Base-by-base conservation (phyloP, 331 rosid species). In the Ulmus americana region DNA sequence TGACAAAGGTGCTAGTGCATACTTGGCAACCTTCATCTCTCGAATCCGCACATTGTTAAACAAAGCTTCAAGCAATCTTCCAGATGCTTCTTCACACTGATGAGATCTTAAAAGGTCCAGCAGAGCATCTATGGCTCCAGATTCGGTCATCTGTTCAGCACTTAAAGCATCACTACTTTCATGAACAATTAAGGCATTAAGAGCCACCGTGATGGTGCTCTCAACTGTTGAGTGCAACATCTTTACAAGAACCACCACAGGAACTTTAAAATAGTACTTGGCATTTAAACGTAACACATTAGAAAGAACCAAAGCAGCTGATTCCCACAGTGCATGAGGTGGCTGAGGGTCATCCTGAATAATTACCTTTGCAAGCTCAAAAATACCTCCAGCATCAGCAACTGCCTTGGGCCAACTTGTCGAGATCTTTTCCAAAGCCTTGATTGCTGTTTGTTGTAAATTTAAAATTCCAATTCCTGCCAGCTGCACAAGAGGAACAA, bases 311-410 rank as follows among this genome's bases (percentile, higher is more conserved):
- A 85, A 69, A 61, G 98, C 97, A 64, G 97, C 94, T 51, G 98
- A 89, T 78, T 92, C 98, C 98, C 96, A 92, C 35, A 92, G 78
- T 40, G 80, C 80, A 71, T 79, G 96, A 18, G 96, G 90, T 74
- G 98, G 98, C 71, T 74, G 95, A 74, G 98, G 98, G 68, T 92
- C 95, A 59, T 89, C 98, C 85, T 92, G 98, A 79, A 92, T 79
- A 63, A 92, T 87, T 70, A 89, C 95, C 77, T 87, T 92, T 55
- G 97, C 88, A 70, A 92, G 97, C 83, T 85, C 98, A 77, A 85
- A 85, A 69, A 89, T 79, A 47, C 98, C 98, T 74, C 97, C 95
- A 5, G 98, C 98, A 68, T 92, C 97, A 59, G 97, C 97, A 74
- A 92, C 95, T 12, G 88, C 95, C 84, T 89, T 89, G 39, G 98